Percentiles rank a stretch among this genome's conserved stretches.
phyloP scores from a whole-genome alignment of 305 asterid genomes.

The Ilex paraguariensis region DNA sequence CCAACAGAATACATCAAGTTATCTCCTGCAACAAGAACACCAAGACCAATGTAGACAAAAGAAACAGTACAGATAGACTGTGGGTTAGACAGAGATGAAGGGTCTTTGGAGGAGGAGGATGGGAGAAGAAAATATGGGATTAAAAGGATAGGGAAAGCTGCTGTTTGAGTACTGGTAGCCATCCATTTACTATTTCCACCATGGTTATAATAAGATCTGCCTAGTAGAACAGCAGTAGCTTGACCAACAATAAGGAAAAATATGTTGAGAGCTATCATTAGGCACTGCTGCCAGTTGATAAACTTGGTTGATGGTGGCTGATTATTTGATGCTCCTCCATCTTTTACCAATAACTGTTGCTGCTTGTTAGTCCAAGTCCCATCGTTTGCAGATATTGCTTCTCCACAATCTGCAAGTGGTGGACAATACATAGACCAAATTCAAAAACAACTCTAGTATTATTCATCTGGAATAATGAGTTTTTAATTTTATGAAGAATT shows the following conservation, averaged over 20 bases:
- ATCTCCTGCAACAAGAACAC: slow-evolving; percentile 65
- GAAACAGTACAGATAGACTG: slow-evolving; percentile 33
- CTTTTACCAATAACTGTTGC: neutral
- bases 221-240: slow-evolving; percentile 16
- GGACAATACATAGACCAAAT: too few relatives aligned
- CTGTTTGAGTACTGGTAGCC: slow-evolving; percentile 15
- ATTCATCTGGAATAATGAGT: too few relatives aligned
- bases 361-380: too few relatives aligned
- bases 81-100: slow-evolving; percentile 20
- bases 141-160: slow-evolving; percentile 16
- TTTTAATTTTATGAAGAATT: too few relatives aligned
- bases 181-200: slow-evolving; percentile 26
- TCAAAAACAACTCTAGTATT: too few relatives aligned
- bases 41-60: slow-evolving; percentile 45
- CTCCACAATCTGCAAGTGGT: slow-evolving; percentile 22
- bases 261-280: slow-evolving; percentile 6
- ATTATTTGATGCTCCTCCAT: neutral
- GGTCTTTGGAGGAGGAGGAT: slow-evolving; percentile 6
- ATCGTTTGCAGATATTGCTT: slow-evolving; percentile 9
- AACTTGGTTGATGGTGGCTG: neutral
- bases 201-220: slow-evolving; percentile 14
- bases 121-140: slow-evolving; percentile 2
- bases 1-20: slow-evolving; percentile 81
- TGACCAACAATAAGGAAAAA: slow-evolving; percentile 16
- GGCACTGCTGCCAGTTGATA: slow-evolving; percentile 8